Evolutionary conservation across 23 red algal genomes (phyloP).

Genomic region (Rhodosorus marinus): DNA sequence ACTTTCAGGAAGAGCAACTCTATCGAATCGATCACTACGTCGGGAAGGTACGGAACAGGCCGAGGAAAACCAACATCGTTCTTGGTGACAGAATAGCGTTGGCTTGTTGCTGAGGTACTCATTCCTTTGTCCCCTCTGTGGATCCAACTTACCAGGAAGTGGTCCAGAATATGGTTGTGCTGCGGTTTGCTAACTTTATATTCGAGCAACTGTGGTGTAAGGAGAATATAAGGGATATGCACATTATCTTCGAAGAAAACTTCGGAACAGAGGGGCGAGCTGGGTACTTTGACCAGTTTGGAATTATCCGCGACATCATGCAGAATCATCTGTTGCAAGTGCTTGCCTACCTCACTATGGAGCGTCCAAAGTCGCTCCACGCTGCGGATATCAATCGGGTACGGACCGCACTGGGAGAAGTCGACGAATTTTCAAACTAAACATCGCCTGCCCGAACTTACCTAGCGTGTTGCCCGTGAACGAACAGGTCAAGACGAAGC

Average conservation of each 20-base stretch:
- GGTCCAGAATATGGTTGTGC: conserved; percentile 83
- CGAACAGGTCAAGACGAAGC: conserved; percentile 76
- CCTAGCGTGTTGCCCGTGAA: too few relatives aligned
- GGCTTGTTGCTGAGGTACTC: too few relatives aligned
- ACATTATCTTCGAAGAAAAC: conserved; percentile 80
- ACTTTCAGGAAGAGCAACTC: conserved; percentile 55
- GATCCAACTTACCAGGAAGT: too few relatives aligned
- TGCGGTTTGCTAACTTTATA: conserved; percentile 82
- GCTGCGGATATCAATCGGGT: conserved; percentile 78
- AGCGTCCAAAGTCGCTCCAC: conserved; percentile 44
- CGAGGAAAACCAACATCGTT: too few relatives aligned
- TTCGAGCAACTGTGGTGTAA: conserved; percentile 88
- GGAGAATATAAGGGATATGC: conserved; percentile 56
- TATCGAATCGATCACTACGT: conserved; percentile 93
- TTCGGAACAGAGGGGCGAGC: conserved; percentile 84
- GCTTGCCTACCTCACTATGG: conserved; percentile 77
- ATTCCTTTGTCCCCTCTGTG: too few relatives aligned
- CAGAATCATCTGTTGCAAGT: conserved; percentile 94
- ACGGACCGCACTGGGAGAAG: too few relatives aligned
- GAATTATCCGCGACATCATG: conserved; percentile 98
- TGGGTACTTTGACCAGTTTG: conserved; percentile 92
- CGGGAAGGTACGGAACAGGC: too few relatives aligned
- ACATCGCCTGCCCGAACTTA: too few relatives aligned
- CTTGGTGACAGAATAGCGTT: too few relatives aligned
- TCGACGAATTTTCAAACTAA: too few relatives aligned